phyloP scores from a whole-genome alignment of 805 yeast species.

The Lipomyces sp. region DNA sequence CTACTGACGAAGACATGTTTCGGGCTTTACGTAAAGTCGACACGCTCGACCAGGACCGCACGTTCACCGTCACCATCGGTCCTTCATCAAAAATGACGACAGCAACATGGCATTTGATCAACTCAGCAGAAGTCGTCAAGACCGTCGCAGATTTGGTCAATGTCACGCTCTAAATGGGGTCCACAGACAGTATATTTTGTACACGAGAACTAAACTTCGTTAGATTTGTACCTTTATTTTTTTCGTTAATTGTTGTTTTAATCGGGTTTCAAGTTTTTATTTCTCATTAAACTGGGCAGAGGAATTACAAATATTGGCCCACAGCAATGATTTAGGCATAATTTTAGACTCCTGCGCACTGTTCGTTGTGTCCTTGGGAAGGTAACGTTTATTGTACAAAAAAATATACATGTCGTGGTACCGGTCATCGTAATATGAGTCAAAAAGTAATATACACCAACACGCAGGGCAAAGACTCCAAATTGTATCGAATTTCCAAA shows the following conservation, averaged over 20 bases:
- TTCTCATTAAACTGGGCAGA: neutral
- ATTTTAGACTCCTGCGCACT: neutral
- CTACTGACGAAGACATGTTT: conserved; percentile 98
- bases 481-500: no score
- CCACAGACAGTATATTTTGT: neutral
- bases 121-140: conserved; percentile 83
- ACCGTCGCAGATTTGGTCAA: conserved; percentile 78
- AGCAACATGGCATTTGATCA: conserved; percentile 83
- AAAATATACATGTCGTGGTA: conserved; percentile 4
- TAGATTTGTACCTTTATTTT: neutral
- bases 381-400: neutral
- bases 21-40: conserved; percentile 70
- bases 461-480: neutral
- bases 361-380: neutral
- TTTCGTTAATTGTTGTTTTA: neutral
- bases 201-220: neutral
- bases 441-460: no score
- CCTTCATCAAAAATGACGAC: conserved; percentile 85
- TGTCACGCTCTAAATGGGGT: conserved; percentile 27
- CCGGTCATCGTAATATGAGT: no score
- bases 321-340: neutral
- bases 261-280: neutral
- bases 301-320: no score
- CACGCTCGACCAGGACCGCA: conserved; percentile 40
- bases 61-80: conserved; percentile 84